phyloP scores from a whole-genome alignment of 164 flowering plant species.

The Malania oleifera region DNA sequence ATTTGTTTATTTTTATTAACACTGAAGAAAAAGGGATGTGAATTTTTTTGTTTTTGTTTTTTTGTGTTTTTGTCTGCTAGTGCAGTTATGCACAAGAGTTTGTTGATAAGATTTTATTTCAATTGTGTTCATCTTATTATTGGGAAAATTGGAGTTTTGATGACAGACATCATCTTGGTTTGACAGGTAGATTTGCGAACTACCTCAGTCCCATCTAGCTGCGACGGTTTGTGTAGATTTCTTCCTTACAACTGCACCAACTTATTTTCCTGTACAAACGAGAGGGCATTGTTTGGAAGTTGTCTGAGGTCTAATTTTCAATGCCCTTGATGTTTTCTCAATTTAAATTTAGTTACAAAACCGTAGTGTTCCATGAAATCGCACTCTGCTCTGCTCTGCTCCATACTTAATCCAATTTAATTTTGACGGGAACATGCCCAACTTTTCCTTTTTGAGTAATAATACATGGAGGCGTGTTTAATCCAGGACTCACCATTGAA shows the following conservation, averaged over 20 bases:
- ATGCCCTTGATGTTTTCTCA: conserved; percentile 5
- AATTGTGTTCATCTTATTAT: not conserved
- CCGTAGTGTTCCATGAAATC: not conserved
- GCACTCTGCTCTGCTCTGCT: not conserved
- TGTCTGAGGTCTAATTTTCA: not conserved
- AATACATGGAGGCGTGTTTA: not conserved
- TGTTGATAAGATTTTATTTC: no score
- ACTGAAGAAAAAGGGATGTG: no score
- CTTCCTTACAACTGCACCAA: not conserved
- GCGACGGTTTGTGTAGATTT: not conserved
- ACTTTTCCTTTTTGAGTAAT: not conserved
- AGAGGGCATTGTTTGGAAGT: not conserved
- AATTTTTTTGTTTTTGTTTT: no score
- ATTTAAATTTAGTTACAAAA: not conserved
- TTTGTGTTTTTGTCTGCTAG: no score
- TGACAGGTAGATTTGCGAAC: conserved; percentile 2
- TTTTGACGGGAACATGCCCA: not conserved
- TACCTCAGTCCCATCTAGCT: conserved; percentile 1
- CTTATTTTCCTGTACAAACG: not conserved
- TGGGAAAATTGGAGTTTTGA: not conserved
- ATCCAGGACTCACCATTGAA: not conserved
- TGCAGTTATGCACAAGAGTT: no score
- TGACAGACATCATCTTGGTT: not conserved
- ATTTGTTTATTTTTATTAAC: no score
- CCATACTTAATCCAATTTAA: not conserved